phyloP scores from a whole-genome alignment of 2,329 filamentous ascomycete genomes.

The Phyllosticta citriasiana region DNA sequence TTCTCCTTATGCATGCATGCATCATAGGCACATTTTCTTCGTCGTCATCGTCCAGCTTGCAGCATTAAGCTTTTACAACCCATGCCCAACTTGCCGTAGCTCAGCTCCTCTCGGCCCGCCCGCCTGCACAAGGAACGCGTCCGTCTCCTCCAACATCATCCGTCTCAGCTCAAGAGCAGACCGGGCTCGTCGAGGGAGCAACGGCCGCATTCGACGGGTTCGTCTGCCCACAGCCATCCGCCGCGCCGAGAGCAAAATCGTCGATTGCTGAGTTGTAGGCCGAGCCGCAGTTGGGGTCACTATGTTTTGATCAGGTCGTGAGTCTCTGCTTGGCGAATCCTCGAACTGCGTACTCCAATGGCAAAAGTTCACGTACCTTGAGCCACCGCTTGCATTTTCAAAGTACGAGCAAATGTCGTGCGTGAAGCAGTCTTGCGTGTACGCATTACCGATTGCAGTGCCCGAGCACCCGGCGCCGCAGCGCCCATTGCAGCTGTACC shows the following conservation, averaged over 20 bases:
- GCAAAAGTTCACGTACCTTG: slow-evolving; percentile 24
- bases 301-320: slow-evolving; percentile 13
- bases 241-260: slow-evolving; percentile 31
- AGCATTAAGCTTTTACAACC: too few relatives aligned
- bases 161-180: neutral
- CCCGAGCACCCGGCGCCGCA: slow-evolving; percentile 40
- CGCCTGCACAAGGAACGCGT: neutral
- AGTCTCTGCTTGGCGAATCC: neutral
- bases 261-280: slow-evolving; percentile 36
- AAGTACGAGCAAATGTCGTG: slow-evolving; percentile 45
- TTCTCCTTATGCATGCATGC: neutral
- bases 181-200: slow-evolving; percentile 13
- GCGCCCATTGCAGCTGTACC: slow-evolving; percentile 41
- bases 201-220: slow-evolving; percentile 20
- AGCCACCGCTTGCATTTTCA: slow-evolving; percentile 38
- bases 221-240: slow-evolving; percentile 21
- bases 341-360: too few relatives aligned
- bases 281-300: slow-evolving; percentile 39
- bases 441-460: slow-evolving; percentile 35
- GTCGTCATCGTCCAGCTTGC: too few relatives aligned
- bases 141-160: neutral
- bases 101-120: neutral
- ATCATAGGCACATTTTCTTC: too few relatives aligned
- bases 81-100: neutral
- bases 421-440: slow-evolving; percentile 42